A percentile compares a stretch with the other conserved stretches of the same genome.
Conservation (phyloP, 2,329 filamentous ascomycete species). For the Penicillium freii region DNA sequence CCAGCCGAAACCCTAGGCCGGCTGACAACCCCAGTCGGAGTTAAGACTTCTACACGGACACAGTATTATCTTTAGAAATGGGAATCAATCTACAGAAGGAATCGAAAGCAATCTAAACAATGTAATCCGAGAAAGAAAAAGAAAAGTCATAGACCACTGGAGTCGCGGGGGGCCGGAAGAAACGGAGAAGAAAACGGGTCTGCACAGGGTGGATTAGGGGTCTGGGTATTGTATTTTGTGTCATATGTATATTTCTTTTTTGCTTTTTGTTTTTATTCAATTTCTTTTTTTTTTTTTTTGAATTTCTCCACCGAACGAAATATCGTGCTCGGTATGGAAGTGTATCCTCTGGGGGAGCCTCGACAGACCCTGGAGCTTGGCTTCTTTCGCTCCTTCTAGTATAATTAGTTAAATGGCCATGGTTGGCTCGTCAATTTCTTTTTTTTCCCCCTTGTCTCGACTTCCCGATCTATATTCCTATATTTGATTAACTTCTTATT, state of each 20-base stretch:
- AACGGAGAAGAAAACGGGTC: constrained; percentile 25
- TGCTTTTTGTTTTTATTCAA: background rate
- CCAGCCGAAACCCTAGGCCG: constrained; percentile 26
- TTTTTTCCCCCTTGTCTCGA: background rate
- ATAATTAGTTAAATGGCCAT: constrained; percentile 17
- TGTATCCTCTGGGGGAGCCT: constrained; percentile 20
- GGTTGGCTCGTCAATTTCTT: constrained; percentile 5
- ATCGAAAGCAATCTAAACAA: background rate
- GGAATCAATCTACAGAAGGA: background rate
- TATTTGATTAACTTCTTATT: background rate
- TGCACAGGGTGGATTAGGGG: constrained; percentile 27
- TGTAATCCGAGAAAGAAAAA: background rate
- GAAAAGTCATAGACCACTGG: constrained; percentile 9
- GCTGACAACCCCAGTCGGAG: constrained; percentile 15
- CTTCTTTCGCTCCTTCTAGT: constrained; percentile 20
- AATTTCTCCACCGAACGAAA: constrained; percentile 17
- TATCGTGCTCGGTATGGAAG: constrained; percentile 15
- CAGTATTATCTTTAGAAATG: background rate
- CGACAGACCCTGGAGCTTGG: constrained; percentile 28
- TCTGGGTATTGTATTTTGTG: constrained; percentile 9
- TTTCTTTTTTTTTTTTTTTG: background rate
- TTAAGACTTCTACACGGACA: background rate
- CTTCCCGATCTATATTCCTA: constrained; percentile 3
- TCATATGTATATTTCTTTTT: background rate
- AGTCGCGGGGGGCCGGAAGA: constrained; percentile 24